Percentiles rank a stretch among this genome's conserved stretches.
Conservation (phyloP, 2,329 filamentous ascomycete species). For the Herpotrichia juniperi region DNA sequence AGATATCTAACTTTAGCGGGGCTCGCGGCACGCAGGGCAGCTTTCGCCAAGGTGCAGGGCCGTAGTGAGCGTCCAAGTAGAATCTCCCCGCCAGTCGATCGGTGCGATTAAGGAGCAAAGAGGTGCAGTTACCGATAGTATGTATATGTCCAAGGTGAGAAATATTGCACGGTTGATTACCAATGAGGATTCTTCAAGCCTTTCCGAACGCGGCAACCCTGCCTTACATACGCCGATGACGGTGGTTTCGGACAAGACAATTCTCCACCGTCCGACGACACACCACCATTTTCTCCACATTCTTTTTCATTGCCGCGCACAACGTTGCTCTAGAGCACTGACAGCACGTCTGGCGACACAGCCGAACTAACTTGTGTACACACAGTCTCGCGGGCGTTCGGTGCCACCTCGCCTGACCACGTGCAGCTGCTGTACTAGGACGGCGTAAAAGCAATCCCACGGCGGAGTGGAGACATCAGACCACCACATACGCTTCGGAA, state of each 20-base stretch:
- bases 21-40: constrained; percentile 22
- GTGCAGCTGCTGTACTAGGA: constrained; percentile 2
- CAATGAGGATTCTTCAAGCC: constrained; percentile 14
- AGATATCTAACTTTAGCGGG: constrained; percentile 40
- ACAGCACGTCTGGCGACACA: constrained; percentile 13
- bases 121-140: constrained; percentile 2
- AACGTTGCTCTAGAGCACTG: constrained; percentile 11
- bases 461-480: neutral
- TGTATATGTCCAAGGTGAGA: neutral
- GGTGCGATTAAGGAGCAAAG: constrained; percentile 14
- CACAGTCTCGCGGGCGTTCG: neutral
- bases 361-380: constrained; percentile 3
- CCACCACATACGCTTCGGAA: neutral
- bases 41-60: constrained; percentile 4
- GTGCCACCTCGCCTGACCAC: constrained; percentile 15
- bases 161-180: constrained; percentile 13
- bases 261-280: constrained; percentile 1
- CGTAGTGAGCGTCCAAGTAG: neutral
- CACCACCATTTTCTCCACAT: constrained; percentile 8
- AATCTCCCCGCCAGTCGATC: constrained; percentile 2
- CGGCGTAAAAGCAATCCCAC: constrained; percentile 7
- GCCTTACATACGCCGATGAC: constrained; percentile 12
- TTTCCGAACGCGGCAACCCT: constrained; percentile 11
- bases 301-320: neutral
- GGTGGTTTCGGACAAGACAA: constrained; percentile 4